These are phyloP conservation scores for Pseudopithomyces chartarum DNA, from an alignment of 2,329 filamentous ascomycete species.

Conservation along the genomic window DNA sequence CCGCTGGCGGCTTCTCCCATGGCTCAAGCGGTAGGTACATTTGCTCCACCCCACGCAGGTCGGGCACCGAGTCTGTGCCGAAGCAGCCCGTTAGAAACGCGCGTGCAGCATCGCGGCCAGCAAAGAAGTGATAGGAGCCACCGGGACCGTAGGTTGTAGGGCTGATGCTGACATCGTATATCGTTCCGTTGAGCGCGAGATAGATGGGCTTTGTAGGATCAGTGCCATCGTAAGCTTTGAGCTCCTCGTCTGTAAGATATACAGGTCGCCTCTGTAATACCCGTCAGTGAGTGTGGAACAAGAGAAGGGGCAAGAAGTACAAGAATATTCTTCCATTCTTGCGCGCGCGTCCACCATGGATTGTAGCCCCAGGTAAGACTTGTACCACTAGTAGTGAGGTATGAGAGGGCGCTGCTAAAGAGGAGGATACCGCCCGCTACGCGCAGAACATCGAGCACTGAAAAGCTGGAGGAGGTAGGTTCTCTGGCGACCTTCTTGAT, in stretches of 20 bases:
- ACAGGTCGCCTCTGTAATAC: constrained; percentile 59
- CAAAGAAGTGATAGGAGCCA: constrained; percentile 84
- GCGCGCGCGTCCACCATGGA: constrained; percentile 42
- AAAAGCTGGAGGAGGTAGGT: constrained; percentile 26
- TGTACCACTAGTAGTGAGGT: constrained; percentile 74
- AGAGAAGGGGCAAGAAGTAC: constrained; percentile 21
- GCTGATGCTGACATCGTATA: constrained; percentile 80
- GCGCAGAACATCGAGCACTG: constrained; percentile 67
- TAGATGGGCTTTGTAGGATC: constrained; percentile 80
- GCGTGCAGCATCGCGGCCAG: constrained; percentile 83
- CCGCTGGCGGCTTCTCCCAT: constrained; percentile 43
- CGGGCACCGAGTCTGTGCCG: constrained; percentile 78
- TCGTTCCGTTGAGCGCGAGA: constrained; percentile 84
- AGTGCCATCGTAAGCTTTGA: constrained; percentile 76
- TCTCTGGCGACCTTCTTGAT: constrained; percentile 28
- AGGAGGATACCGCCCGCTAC: constrained; percentile 70
- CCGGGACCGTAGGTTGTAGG: constrained; percentile 64
- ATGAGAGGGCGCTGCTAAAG: constrained; percentile 72
- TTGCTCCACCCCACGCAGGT: constrained; percentile 84
- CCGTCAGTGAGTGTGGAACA: neutral
- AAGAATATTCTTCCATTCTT: constrained; percentile 39
- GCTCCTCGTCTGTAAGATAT: constrained; percentile 74
- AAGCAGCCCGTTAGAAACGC: constrained; percentile 96
- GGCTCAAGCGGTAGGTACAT: constrained; percentile 76
- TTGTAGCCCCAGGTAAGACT: constrained; percentile 47